Conservation (phyloP, 495 filamentous ascomycete species). For the Daldinia vernicosa region DNA sequence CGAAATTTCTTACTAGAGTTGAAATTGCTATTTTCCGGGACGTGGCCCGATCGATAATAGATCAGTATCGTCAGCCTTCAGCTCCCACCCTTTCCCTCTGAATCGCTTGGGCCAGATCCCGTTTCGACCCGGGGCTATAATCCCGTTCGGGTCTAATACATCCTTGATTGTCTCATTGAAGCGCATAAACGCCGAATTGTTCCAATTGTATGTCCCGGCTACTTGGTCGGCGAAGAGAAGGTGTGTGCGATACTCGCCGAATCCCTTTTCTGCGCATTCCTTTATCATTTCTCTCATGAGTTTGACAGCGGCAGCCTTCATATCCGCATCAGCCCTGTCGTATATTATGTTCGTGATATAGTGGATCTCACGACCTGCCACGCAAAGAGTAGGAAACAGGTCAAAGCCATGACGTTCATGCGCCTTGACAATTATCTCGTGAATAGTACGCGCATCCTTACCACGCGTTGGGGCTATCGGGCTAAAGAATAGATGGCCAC, state of each 20-base stretch:
- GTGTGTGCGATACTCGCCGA: constrained; percentile 63
- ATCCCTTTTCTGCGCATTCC: constrained; percentile 55
- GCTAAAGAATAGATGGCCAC: constrained; percentile 64
- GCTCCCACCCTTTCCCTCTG: constrained; percentile 53
- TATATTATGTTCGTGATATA: constrained; percentile 61
- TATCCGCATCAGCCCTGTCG: constrained; percentile 48
- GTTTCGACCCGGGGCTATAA: constrained; percentile 59
- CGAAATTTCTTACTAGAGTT: constrained; percentile 6
- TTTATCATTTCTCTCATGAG: constrained; percentile 56
- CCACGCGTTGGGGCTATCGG: constrained; percentile 64
- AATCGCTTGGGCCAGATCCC: constrained; percentile 62
- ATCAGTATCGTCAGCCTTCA: constrained; percentile 41
- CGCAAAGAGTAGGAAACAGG: constrained; percentile 60
- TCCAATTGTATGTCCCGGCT: constrained; percentile 60
- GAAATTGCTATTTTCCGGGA: constrained; percentile 10
- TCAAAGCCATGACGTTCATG: constrained; percentile 58
- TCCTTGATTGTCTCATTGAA: constrained; percentile 63
- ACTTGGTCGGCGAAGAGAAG: constrained; percentile 62
- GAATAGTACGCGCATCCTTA: constrained; percentile 57
- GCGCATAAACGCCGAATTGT: constrained; percentile 57
- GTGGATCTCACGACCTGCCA: constrained; percentile 66
- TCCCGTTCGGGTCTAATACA: constrained; percentile 60
- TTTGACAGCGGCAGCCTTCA: constrained; percentile 47
- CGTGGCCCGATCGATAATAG: constrained; percentile 35
- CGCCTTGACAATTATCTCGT: constrained; percentile 52